Conservation (phyloP, 2,329 filamentous ascomycete genomes). For the Bipolaris zeicola region DNA sequence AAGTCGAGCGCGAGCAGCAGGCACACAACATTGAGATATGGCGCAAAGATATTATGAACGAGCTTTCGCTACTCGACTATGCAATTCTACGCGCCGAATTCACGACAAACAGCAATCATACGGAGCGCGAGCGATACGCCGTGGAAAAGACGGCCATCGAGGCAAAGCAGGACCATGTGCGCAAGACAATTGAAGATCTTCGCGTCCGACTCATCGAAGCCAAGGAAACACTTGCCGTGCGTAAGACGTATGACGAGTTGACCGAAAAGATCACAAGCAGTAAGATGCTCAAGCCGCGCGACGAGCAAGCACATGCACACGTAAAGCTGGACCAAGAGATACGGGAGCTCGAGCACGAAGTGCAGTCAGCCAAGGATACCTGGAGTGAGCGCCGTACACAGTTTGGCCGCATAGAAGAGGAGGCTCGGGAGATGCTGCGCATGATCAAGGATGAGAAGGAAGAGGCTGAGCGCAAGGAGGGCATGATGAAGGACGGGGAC, state of each 20-base stretch:
- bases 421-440: constrained; percentile 82
- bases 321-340: constrained; percentile 88
- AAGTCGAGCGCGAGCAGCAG: constrained; percentile 57
- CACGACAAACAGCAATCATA: constrained; percentile 78
- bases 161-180: constrained; percentile 76
- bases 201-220: constrained; percentile 73
- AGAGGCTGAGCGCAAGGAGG: constrained; percentile 85
- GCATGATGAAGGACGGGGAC: constrained; percentile 56
- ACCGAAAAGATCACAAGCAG: constrained; percentile 87
- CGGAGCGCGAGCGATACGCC: constrained; percentile 82
- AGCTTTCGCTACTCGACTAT: constrained; percentile 87
- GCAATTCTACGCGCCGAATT: constrained; percentile 88
- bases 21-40: constrained; percentile 68
- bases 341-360: constrained; percentile 82
- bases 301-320: constrained; percentile 78
- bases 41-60: constrained; percentile 81
- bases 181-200: constrained; percentile 73
- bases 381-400: constrained; percentile 86
- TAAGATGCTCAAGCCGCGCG: constrained; percentile 77
- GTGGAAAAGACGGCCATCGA: constrained; percentile 80
- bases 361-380: constrained; percentile 76
- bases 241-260: constrained; percentile 85
- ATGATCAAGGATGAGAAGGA: constrained; percentile 95
- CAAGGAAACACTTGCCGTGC: constrained; percentile 69
- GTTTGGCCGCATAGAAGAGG: constrained; percentile 86